These are phyloP conservation scores for Lachnellula subtilissima DNA, from an alignment of 2,329 filamentous ascomycete species.

Conservation along the genomic window DNA sequence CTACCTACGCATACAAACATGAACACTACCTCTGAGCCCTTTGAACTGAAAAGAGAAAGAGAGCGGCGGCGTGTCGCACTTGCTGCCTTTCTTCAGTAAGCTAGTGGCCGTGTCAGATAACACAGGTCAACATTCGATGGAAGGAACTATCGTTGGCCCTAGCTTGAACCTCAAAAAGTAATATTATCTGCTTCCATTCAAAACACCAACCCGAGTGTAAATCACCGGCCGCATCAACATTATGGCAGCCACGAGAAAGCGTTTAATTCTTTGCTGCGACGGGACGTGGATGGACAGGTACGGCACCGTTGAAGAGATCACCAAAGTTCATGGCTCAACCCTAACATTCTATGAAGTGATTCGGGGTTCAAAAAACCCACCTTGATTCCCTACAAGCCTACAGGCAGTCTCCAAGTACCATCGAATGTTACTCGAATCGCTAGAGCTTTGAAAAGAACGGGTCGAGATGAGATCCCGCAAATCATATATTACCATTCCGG, in stretches of 20 bases:
- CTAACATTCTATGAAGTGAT: constrained; percentile 18
- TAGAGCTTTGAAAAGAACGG: constrained; percentile 49
- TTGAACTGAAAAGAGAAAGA: background rate
- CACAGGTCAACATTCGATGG: background rate
- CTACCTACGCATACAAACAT: too few species aligned
- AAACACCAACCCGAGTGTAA: background rate
- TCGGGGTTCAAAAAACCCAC: constrained; percentile 28
- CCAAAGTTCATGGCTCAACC: background rate
- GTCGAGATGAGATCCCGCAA: constrained; percentile 47
- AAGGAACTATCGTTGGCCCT: background rate
- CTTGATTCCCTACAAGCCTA: constrained; percentile 51
- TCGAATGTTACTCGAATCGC: constrained; percentile 57
- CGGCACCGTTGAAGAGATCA: background rate
- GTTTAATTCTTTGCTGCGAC: constrained; percentile 30
- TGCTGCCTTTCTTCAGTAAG: background rate
- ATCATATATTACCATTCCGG: constrained; percentile 59
- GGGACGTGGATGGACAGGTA: constrained; percentile 31
- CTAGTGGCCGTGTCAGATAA: background rate
- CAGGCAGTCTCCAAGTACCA: constrained; percentile 54
- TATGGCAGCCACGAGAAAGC: constrained; percentile 13
- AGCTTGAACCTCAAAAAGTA: background rate
- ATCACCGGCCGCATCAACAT: background rate
- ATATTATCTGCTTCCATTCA: background rate
- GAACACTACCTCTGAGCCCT: too few species aligned
- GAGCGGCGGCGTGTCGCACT: background rate